Evolutionary conservation across 306 rosid genomes (phyloP).

Genomic region (Lathyrus oleraceus): DNA sequence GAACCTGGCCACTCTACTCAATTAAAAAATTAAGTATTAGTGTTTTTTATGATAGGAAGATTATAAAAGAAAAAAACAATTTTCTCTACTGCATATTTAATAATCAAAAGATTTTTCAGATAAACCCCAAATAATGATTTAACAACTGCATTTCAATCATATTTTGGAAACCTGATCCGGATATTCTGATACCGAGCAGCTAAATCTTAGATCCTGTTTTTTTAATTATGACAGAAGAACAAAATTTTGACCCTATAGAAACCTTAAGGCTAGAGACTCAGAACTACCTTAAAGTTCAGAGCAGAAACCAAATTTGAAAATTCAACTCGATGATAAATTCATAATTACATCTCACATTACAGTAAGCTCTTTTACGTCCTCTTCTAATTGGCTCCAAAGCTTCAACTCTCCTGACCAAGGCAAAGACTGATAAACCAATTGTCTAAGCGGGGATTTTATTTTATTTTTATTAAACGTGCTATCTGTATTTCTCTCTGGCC

Average conservation of each 20-base stretch:
- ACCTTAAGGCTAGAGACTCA: not conserved
- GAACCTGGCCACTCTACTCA: not conserved
- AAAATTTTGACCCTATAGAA: no score
- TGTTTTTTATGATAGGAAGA: not conserved
- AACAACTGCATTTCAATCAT: no score
- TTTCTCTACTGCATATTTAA: not conserved
- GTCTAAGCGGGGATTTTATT: constrained; percentile 3
- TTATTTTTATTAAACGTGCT: not conserved
- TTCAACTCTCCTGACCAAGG: constrained; percentile 6
- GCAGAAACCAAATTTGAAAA: not conserved
- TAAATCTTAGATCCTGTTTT: not conserved
- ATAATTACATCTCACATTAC: not conserved
- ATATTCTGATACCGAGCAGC: constrained; percentile 20
- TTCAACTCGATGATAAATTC: not conserved
- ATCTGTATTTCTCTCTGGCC: constrained; percentile 11
- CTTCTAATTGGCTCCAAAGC: constrained; percentile 17
- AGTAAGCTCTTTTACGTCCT: constrained; percentile 2
- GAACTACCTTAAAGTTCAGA: not conserved
- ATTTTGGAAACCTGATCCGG: not conserved
- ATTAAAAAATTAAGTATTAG: constrained; percentile 11
- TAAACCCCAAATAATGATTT: no score
- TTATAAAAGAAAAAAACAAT: constrained; percentile 1
- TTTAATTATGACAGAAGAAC: not conserved
- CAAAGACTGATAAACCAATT: constrained; percentile 5
- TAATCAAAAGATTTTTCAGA: no score